phyloP scores from a whole-genome alignment of 768 basidiomycete genomes.

The Boletellus ananiceps region DNA sequence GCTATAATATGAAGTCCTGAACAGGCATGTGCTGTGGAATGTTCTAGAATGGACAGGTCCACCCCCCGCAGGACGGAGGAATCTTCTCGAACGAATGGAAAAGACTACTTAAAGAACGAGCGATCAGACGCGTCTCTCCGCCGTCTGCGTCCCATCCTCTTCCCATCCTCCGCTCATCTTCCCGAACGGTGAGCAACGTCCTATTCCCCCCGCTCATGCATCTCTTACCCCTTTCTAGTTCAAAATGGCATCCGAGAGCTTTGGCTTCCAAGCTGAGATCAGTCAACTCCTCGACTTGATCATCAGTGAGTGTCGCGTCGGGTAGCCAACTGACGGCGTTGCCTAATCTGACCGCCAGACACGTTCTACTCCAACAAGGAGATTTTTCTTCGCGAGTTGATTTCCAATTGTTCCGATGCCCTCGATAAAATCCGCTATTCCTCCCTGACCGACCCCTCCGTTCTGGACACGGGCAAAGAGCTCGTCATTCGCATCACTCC shows the following conservation, averaged over 20 bases:
- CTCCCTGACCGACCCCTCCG: conserved; percentile 89
- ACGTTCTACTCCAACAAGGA: conserved; percentile 99
- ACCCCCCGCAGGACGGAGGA: conserved; percentile 20
- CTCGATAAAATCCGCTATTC: conserved; percentile 98
- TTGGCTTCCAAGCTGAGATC: conserved; percentile 99
- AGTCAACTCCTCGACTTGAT: conserved; percentile 97
- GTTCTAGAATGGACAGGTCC: conserved; percentile 28
- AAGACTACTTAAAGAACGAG: conserved; percentile 35
- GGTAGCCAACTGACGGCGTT: neutral
- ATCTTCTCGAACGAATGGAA: conserved; percentile 41
- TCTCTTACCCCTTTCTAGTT: conserved; percentile 19
- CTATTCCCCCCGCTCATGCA: neutral
- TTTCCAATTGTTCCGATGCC: conserved; percentile 97
- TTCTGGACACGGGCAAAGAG: conserved; percentile 87
- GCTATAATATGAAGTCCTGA: conserved; percentile 8
- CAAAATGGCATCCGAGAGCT: conserved; percentile 76
- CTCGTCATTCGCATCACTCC: conserved; percentile 92
- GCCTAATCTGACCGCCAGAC: conserved; percentile 45
- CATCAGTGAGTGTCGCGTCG: conserved; percentile 66
- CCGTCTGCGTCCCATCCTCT: conserved; percentile 3
- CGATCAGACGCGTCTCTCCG: conserved; percentile 16
- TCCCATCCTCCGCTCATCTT: conserved; percentile 5
- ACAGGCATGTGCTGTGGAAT: conserved; percentile 34
- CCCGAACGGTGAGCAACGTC: conserved; percentile 13
- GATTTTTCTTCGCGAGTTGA: conserved; percentile 98